Evolutionary conservation across 305 asterid genomes (phyloP).

Genomic region (Coffea humblotiana): DNA sequence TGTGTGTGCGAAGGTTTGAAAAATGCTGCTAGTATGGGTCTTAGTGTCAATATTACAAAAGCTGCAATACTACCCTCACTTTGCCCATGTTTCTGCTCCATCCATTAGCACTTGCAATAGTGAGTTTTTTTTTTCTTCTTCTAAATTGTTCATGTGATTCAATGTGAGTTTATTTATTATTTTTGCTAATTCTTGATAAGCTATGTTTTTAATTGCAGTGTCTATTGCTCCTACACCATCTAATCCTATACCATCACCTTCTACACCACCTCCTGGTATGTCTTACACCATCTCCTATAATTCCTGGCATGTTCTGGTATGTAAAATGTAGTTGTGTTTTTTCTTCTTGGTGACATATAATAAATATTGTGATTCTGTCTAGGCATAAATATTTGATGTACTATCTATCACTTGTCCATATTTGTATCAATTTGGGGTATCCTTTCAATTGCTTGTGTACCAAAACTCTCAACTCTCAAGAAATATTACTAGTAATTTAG

Average conservation of each 20-base stretch:
- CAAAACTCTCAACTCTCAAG: no score
- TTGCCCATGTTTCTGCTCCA: conserved; percentile 22
- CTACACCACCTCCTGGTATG: conserved; percentile 19
- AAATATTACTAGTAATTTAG: no score
- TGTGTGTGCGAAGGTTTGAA: conserved; percentile 20
- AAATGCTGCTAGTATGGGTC: conserved; percentile 18
- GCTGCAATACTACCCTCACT: conserved; percentile 21
- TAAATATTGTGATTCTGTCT: no score
- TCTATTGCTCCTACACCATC: background rate
- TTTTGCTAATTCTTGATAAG: background rate
- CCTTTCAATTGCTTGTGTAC: no score
- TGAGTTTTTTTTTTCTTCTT: background rate
- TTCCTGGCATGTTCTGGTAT: no score
- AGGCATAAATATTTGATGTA: no score
- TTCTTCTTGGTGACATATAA: no score
- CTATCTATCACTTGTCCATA: no score
- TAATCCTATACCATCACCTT: conserved; percentile 10
- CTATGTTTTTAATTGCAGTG: background rate
- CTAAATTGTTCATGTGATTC: no score
- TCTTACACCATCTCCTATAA: background rate
- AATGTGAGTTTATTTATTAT: background rate
- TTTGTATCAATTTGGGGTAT: no score
- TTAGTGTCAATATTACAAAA: conserved; percentile 14
- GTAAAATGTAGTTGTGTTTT: no score
- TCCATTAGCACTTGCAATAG: conserved; percentile 20